phyloP scores from a whole-genome alignment of 2,329 filamentous ascomycete genomes.

The Cordyceps cateniannulata region DNA sequence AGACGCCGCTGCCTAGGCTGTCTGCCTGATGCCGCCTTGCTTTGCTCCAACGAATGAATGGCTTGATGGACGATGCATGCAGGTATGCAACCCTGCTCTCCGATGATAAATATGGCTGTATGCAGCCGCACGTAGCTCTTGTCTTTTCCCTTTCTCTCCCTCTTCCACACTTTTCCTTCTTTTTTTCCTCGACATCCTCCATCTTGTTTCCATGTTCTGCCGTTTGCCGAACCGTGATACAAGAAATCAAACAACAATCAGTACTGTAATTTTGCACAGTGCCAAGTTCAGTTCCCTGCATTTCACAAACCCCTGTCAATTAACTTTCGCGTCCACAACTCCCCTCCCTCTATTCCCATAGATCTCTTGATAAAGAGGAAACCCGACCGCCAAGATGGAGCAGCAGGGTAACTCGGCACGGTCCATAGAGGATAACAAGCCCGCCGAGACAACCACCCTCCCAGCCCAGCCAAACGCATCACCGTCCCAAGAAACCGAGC shows the following conservation, averaged over 20 bases:
- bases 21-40: slow-evolving; percentile 12
- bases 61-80: neutral
- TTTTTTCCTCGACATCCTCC: neutral
- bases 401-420: slow-evolving; percentile 1
- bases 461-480: neutral
- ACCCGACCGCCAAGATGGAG: neutral
- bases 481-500: neutral
- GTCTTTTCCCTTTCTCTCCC: neutral
- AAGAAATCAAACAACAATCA: neutral
- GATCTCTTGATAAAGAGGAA: neutral
- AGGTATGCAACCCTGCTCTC: neutral
- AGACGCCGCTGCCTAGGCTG: slow-evolving; percentile 6
- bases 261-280: neutral
- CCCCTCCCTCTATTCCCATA: neutral
- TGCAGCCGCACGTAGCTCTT: neutral
- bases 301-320: neutral
- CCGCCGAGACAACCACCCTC: neutral
- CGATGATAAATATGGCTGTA: slow-evolving; percentile 6
- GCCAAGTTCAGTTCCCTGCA: neutral
- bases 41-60: neutral
- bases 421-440: neutral
- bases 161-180: neutral
- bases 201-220: neutral
- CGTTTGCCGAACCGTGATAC: neutral
- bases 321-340: neutral